Evolutionary conservation across 441 rosid species (phyloP).

Genomic region (Aleurites moluccanus): DNA sequence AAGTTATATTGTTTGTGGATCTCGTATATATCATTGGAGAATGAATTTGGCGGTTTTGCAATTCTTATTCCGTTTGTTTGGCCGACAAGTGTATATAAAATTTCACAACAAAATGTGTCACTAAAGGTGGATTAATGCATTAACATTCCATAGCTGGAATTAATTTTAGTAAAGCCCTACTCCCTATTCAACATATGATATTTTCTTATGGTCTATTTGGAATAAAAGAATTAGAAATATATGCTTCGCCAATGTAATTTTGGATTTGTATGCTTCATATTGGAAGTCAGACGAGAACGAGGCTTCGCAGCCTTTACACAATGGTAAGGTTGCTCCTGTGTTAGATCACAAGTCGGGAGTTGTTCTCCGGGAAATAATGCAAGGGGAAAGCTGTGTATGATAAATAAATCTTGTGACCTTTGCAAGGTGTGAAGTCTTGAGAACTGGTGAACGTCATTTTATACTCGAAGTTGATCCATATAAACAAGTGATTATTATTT

Average conservation of each 20-base stretch:
- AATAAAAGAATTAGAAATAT: neutral
- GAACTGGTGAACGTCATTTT: too few species aligned
- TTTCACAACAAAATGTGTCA: neutral
- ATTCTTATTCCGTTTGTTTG: neutral
- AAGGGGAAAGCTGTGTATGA: too few species aligned
- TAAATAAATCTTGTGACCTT: too few species aligned
- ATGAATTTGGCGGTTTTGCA: constrained; percentile 4
- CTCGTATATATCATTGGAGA: constrained; percentile 8
- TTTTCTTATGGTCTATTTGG: neutral
- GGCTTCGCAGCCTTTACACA: neutral
- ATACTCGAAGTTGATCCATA: too few species aligned
- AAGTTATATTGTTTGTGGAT: too few species aligned
- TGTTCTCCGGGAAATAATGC: too few species aligned
- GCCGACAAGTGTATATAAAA: constrained; percentile 10
- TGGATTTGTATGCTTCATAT: neutral
- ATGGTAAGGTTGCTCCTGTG: neutral
- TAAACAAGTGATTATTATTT: too few species aligned
- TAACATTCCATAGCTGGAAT: neutral
- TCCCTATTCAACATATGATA: neutral
- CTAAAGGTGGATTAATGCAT: neutral
- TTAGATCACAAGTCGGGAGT: neutral
- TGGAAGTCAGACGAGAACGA: neutral
- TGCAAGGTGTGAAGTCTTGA: too few species aligned
- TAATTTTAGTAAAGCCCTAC: neutral
- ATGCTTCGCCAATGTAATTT: neutral